These are phyloP conservation scores for Colletotrichum eremochloae DNA, from an alignment of 2,329 filamentous ascomycete species.

Conservation along the genomic window DNA sequence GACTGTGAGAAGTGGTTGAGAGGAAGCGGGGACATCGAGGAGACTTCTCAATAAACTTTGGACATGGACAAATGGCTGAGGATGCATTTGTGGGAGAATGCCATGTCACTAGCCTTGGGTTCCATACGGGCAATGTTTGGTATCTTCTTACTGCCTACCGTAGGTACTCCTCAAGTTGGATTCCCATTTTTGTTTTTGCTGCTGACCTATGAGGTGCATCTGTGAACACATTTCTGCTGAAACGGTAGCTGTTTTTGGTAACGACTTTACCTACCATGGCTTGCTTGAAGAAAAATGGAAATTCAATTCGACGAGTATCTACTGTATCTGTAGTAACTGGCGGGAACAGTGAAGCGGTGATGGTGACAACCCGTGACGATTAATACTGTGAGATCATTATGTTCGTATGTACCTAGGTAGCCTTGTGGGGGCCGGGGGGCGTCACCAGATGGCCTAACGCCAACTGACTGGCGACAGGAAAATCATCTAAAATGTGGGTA, in stretches of 20 bases:
- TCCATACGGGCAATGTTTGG: not conserved
- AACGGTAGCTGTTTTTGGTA: too few species aligned
- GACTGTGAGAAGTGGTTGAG: not conserved
- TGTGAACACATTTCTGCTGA: too few species aligned
- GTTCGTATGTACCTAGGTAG: not conserved
- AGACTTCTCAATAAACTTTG: slow-evolving; percentile 14
- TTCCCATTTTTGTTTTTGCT: too few species aligned
- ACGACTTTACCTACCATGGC: too few species aligned
- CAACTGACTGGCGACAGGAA: slow-evolving; percentile 1
- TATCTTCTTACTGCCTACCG: too few species aligned
- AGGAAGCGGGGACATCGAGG: not conserved
- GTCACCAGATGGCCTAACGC: slow-evolving; percentile 1
- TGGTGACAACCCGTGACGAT: not conserved
- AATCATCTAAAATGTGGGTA: not conserved
- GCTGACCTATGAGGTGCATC: too few species aligned
- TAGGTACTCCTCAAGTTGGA: too few species aligned
- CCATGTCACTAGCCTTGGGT: slow-evolving; percentile 22
- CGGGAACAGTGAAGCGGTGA: not conserved
- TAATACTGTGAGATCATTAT: not conserved
- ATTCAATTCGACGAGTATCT: too few species aligned
- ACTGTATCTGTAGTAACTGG: not conserved
- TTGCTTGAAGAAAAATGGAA: too few species aligned
- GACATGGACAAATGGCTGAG: slow-evolving; percentile 26
- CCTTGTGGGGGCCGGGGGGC: not conserved
- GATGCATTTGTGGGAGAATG: slow-evolving; percentile 39